Base-by-base conservation (phyloP, 495 filamentous ascomycete species). In the Durotheca rogersii region DNA sequence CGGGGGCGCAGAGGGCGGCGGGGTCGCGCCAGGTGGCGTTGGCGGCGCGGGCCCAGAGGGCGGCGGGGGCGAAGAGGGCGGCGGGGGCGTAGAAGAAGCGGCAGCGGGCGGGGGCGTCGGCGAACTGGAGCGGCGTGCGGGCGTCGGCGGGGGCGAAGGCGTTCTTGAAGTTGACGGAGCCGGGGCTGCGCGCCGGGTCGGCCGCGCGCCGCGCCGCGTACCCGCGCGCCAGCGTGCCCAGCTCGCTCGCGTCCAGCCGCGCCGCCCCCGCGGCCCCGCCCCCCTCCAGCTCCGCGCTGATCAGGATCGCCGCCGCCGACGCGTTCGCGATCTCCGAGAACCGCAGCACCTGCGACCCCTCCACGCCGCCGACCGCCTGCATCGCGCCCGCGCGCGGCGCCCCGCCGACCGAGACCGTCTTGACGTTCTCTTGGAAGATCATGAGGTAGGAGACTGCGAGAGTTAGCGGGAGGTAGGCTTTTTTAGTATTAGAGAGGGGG, bases 1-100 rank as follows among this genome's bases (percentile, higher is more conserved):
- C n/a, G n/a, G n/a, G n/a, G n/a, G n/a, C 54, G 16, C 54, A 58
- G 18, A 48, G 48, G 6, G 7, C 29, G 3, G n/a, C 27, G 18
- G 87, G 87, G 64, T 94, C 90, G 33, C 89, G 84, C 91, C 91
- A 95, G 48, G 89, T 88, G 4, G 88, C 87, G 3, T 75, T 75
- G 32, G 58, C 63, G 1, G 70, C 72, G 43, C 70, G 65, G 27
- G 67, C 60, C 79, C 77, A 82, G 7, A 72, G 68, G 7, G 54
- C 64, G 15, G 53, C 64, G 4, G 71, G 68, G 18, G 69, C 63
- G 32, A 61, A 66, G 12, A 77, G 41, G 52, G 74, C 79, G 30
- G 65, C 53, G 1, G 64, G 51, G 1, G 78, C 80, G 53, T 76
- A 81, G 53, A 78, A 81, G 49, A 81, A 68, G 7, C 77, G 63